Base-by-base conservation (phyloP, 805 yeast species). In the Torulaspora gathmanii region DNA sequence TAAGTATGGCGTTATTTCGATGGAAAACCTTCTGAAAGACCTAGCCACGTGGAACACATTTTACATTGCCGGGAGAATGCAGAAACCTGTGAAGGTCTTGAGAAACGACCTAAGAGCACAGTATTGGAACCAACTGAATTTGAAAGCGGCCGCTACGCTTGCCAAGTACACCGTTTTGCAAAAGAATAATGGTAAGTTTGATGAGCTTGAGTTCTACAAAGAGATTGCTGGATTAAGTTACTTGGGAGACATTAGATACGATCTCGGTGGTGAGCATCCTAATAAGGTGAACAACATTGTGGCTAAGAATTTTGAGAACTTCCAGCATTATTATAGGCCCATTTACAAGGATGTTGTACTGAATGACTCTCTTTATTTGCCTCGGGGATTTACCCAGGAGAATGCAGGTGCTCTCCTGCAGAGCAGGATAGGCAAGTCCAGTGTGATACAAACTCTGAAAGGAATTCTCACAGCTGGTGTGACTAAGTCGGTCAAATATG, bases 401-500 rank as follows among this genome's bases (percentile, higher is more conserved):
- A 70, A 68, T 37, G 67, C 72, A 3, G 51, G 55, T 10, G 28
- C 38, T 20, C 60, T 55, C 31, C 70, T 86, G 30, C 67, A 70
- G 51, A 65, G 71, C 20, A 83, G 84, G 1, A 89, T 90, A 6
- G 71, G 70, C 34, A 67, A 68, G 59, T 82, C 93, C n/a, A 86
- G 95, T 12, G 60, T 81, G 12, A 64, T 79, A 7, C 99, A 93
- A 64, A 79, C 87, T 25, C 51, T 79, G 13, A 89, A 91, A 63
- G 99, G 99, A 0, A 56, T 91, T 1, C 69, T 87, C 33, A 88
- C 95, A 3, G 96, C 98, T 1, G 99, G 99, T 1, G 40, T 85
- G 1, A 60, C 70, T 15, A 86, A 84, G 60, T 79, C 90, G 9
- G 60, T 80, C 40, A 77, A 74, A 56, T 90, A 90, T 63, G 90